These are phyloP conservation scores for Macrocystidia cucumis DNA, from an alignment of 1,284 basidiomycete genomes.

Conservation along the genomic window DNA sequence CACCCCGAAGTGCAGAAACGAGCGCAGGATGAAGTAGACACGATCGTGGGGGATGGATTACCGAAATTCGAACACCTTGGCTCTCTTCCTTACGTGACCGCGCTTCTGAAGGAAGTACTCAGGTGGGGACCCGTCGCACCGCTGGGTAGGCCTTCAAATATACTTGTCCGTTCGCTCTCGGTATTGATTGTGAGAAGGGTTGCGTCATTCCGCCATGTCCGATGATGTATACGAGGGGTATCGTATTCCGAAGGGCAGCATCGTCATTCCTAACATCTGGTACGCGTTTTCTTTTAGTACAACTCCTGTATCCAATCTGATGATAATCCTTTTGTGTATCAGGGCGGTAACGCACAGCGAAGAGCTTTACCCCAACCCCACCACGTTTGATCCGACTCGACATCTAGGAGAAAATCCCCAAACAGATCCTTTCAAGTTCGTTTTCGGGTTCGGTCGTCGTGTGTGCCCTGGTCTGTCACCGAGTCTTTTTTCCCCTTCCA, in stretches of 20 bases:
- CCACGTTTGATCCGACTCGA: constrained; percentile 12
- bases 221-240: constrained; percentile 48
- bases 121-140: constrained; percentile 10
- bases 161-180: too few relatives aligned
- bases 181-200: too few relatives aligned
- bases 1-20: constrained; percentile 12
- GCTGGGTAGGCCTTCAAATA: too few relatives aligned
- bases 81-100: constrained; percentile 11
- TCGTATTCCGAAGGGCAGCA: constrained; percentile 42
- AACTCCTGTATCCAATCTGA: too few relatives aligned
- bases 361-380: constrained; percentile 10
- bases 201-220: constrained; percentile 44
- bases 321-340: too few relatives aligned
- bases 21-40: constrained; percentile 12
- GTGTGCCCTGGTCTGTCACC: constrained; percentile 15
- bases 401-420: constrained; percentile 10
- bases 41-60: constrained; percentile 4
- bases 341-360: constrained; percentile 13
- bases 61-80: constrained; percentile 5
- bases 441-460: constrained; percentile 14
- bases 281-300: too few relatives aligned
- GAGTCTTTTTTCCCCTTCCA: too few relatives aligned
- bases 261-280: constrained; percentile 45
- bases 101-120: constrained; percentile 10
- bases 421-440: constrained; percentile 6